Evolutionary conservation across 2,329 filamentous ascomycete species (phyloP).

Genomic region (Trichoderma gracile): DNA sequence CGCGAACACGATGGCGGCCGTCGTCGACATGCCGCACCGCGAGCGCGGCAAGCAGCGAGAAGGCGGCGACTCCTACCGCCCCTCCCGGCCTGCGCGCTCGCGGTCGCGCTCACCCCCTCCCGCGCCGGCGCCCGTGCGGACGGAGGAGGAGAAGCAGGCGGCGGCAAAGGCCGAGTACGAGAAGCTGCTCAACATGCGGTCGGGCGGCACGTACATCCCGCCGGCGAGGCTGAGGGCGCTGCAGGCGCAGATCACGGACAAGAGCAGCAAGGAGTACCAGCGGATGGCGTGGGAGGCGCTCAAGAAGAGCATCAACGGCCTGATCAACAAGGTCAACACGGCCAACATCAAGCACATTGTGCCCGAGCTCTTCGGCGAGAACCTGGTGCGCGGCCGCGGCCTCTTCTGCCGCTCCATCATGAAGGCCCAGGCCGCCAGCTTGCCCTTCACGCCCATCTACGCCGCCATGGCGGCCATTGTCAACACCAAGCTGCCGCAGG

Average conservation of each 20-base stretch:
- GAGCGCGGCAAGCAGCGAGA: slow-evolving; percentile 39
- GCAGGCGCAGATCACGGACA: slow-evolving; percentile 96
- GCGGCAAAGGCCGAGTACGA: slow-evolving; percentile 91
- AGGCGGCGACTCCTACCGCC: slow-evolving; percentile 51
- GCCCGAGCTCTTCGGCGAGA: slow-evolving; percentile 93
- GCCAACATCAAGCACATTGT: slow-evolving; percentile 98
- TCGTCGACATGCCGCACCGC: slow-evolving; percentile 45
- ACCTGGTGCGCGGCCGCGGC: slow-evolving; percentile 85
- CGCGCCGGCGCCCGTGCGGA: slow-evolving; percentile 48
- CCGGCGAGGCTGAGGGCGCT: slow-evolving; percentile 86
- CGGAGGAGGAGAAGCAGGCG: slow-evolving; percentile 82
- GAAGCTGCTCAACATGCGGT: slow-evolving; percentile 87
- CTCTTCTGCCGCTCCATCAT: slow-evolving; percentile 95
- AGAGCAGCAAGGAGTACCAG: slow-evolving; percentile 94
- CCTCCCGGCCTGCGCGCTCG: slow-evolving; percentile 40
- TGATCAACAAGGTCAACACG: slow-evolving; percentile 99
- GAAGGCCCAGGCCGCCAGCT: slow-evolving; percentile 94
- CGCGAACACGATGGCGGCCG: slow-evolving; percentile 45
- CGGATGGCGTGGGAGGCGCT: slow-evolving; percentile 98
- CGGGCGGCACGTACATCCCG: slow-evolving; percentile 94
- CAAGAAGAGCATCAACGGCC: slow-evolving; percentile 97
- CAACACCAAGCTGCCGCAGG: slow-evolving; percentile 94
- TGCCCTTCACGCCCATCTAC: slow-evolving; percentile 95
- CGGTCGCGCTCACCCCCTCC: slow-evolving; percentile 41
- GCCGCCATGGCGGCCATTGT: slow-evolving; percentile 95